Base-by-base conservation (phyloP, 108 stramenopile genomes). In the Cyclostephanos invisitatus region DNA sequence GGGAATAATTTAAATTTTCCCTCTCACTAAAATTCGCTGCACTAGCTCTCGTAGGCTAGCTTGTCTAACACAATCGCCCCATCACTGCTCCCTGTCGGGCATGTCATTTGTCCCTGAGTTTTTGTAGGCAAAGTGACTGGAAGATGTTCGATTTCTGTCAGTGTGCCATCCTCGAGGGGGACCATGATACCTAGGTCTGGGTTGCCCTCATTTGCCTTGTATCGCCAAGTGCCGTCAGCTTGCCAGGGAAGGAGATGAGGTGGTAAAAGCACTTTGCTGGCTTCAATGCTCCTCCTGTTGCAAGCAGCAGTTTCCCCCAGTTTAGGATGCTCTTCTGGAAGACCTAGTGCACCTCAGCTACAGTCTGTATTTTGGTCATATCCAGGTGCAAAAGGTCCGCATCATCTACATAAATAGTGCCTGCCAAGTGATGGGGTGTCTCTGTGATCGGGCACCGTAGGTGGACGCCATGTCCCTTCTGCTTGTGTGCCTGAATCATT, bases 121-220 rank as follows among this genome's bases (percentile, higher is more conserved):
- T n/a, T n/a, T n/a, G n/a, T n/a, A n/a, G n/a, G n/a, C n/a, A n/a
- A n/a, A n/a, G n/a, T n/a, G n/a, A n/a, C n/a, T n/a, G n/a, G n/a
- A n/a, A n/a, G n/a, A n/a, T n/a, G n/a, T n/a, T n/a, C n/a, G n/a
- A n/a, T n/a, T n/a, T n/a, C n/a, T n/a, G n/a, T n/a, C n/a, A n/a
- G n/a, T n/a, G n/a, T n/a, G n/a, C 70, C 61, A 62, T 63, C 72
- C 11, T 61, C 51, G 53, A 63, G 36, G 0, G 72, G 72, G 3
- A 72, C 72, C 20, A 15, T 7, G 21, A 72, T 63, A 3, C 27
- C 62, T 25, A 22, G 63, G 20, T 53, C 62, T 2, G 10, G 37
- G 3, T 48, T 35, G 0, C 21, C 29, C 17, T 71, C 46, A 18
- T 71, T 49, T 2, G 47, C 29, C 25, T 4, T 46, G 36, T 71